Base-by-base conservation (phyloP, 2,329 filamentous ascomycete genomes). In the Diaporthe amygdali region DNA sequence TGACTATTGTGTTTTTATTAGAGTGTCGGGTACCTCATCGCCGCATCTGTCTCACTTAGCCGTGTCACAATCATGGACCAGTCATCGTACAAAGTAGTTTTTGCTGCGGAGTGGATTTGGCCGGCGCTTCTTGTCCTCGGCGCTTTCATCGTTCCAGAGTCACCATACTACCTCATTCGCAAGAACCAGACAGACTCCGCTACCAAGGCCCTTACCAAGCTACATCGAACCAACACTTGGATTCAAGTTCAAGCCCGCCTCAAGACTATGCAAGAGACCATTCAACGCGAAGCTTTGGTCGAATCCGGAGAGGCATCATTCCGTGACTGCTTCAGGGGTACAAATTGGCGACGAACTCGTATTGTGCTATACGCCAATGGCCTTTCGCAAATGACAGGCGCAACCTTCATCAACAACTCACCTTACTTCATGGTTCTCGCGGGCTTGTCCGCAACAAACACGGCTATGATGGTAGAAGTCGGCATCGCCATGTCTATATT, bases 101-200 rank as follows among this genome's bases (percentile, higher is more conserved):
- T 69, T 25, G 66, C 66, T 8, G 52, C 66, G 4, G 66, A 69
- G 14, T 69, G 66, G 66, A 44, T 39, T 15, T 69, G 52, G 66
- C 66, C 66, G 22, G 66, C 34, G 15, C 2, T 61, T 7, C 17
- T 69, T 15, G 37, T 69, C 0, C 25, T 61, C 17, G 66, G 63
- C 22, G 47, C 85, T 1, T 59, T 68, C 9, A 10, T 68, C 14
- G 37, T 54, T n/a, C 66, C 66, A 14, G 66, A 68, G 39, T 84
- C 82, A 0, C 86, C 86, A 8, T 86, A 84, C 78, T 86, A 82
- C 81, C 79, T 84, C 15, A 80, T 85, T 10, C 81, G 85, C 32
- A 79, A 83, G 37, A 82, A 81, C 22, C 32, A n/a, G n/a, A 51
- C 44, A 3, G 63, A 67, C 32, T 37, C 27, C 15, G 63, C 63